Evolutionary conservation across 331 rosid species (phyloP), one percentile per base, ranked within the genome.

Genomic region (Pyrus hybrid): DNA sequence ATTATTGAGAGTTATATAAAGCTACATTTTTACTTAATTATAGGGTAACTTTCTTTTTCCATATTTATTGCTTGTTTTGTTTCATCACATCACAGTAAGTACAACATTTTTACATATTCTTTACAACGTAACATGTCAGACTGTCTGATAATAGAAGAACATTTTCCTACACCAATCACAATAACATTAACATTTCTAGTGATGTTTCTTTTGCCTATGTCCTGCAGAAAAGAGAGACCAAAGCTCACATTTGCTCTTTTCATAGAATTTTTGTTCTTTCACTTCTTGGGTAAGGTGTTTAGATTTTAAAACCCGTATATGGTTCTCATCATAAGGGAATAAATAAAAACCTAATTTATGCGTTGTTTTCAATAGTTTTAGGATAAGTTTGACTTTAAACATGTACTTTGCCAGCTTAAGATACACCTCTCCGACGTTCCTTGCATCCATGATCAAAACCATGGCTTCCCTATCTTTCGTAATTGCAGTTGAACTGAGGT

Each of bases 231-330:
- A 25, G 33, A 28, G 18, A 86, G 93, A 53, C 94, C 98, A 13
- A 88, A 83, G 89, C 81, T 91, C 73, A 90, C 93, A 11, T 4
- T 80, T 22, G 67, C 81, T 74, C 88, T 93, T 28, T 69, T 91
- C n/a, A 57, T 87, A 74, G 94, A 93, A 73, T 88, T 47, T 93
- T 82, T 84, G 67, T 91, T 84, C 93, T 93, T 41, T 91, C 98
- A 45, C 70, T 87, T 20, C 43, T 91, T 12, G 96, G 91, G 98
- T 93, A 88, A 68, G 80, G n/a, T 41, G 47, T 41, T 41, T 3
- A 83, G 5, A 57, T 21, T 17, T 22, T 57, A 4, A 66, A 12
- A 4, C 35, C 21, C 16, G 43, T 58, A 12, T 25, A 67, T 62
- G 29, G 8, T 75, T 76, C 63, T 51, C 25, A 45, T 43, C 28